A percentile compares a stretch with the other conserved stretches of the same genome.
Evolutionary conservation across 2,329 filamentous ascomycete genomes (phyloP).

Genomic region (Coniella vitis): DNA sequence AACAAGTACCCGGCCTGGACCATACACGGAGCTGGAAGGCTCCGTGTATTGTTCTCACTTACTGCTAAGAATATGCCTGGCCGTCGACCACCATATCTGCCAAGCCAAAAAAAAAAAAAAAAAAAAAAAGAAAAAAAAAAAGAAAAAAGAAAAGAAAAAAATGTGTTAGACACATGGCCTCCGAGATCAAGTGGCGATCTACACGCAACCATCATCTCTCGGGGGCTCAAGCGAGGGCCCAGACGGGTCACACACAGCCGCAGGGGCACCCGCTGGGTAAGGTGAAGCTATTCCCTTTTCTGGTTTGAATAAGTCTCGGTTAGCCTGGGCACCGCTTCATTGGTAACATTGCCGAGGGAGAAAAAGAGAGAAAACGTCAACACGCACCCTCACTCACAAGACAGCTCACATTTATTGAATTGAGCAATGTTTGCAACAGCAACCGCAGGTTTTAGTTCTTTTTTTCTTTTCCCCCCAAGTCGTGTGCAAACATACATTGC

Average conservation of each 20-base stretch:
- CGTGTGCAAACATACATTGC: too few relatives aligned
- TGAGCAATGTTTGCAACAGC: background rate
- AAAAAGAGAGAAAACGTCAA: too few relatives aligned
- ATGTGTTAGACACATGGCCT: too few relatives aligned
- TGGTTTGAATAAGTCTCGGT: conserved; percentile 13
- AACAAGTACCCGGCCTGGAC: too few relatives aligned
- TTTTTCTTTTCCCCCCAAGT: background rate
- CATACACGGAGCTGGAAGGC: too few relatives aligned
- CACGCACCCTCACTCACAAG: background rate
- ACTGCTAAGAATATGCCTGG: too few relatives aligned
- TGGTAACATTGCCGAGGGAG: too few relatives aligned
- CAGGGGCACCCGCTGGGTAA: background rate
- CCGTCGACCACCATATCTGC: background rate
- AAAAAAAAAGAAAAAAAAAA: background rate
- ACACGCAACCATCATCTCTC: too few relatives aligned
- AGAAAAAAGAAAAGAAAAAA: too few relatives aligned
- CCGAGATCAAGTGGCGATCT: too few relatives aligned
- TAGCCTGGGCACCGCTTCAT: background rate
- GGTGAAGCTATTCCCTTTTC: conserved; percentile 12
- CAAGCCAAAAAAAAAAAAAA: background rate
- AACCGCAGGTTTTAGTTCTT: background rate
- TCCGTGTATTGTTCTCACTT: too few relatives aligned
- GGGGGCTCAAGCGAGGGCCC: too few relatives aligned
- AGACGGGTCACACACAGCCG: background rate
- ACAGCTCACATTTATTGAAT: background rate